Base-by-base conservation (phyloP, 805 yeast species). In the Teunomyces stri region DNA sequence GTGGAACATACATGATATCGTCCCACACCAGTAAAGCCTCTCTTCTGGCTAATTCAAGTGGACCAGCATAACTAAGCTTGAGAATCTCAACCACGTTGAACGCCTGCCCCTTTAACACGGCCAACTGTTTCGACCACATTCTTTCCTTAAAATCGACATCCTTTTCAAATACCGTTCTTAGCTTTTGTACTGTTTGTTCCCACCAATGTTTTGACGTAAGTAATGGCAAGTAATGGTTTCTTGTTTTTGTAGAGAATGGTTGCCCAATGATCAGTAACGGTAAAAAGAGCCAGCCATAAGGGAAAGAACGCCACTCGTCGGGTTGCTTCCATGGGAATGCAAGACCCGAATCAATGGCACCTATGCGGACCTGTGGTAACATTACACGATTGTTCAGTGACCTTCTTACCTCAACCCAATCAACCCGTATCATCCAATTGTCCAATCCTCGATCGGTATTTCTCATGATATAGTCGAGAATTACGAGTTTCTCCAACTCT, bases 301-400 rank as follows among this genome's bases (percentile, higher is more conserved):
- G 91, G 55, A 82, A 85, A 0, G 88, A 82, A 46, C 91, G 66
- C 89, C 90, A 84, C 57, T 84, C 89, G 62, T 85, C 87, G 0
- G 91, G 91, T 53, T 84, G 89, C 56, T 85, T 85, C 89, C 89
- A 85, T 4, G 92, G 91, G 55, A 82, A 85, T 0, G 90, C 75
- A 27, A 85, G 68, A 0, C 90, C 90, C 12, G 87, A 83, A 56
- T 85, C 91, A 39, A 85, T 85, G 0, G 91, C 92, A 2, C 88
- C 89, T 27, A 85, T 70, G 43, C 69, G 73, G 11, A 85, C 49
- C 1, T 35, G 47, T 0, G 85, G 84, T 12, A 52, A 38, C 35
- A 52, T 31, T 10, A 39, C 43, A 13, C 47, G 47, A 28, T 59
- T 54, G 0, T 45, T 47, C n/a, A 15, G 5, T n/a, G 7, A 22